These are phyloP conservation scores for Metschnikowia bowlesiae DNA, from an alignment of 805 yeast genomes.

Conservation along the genomic window DNA sequence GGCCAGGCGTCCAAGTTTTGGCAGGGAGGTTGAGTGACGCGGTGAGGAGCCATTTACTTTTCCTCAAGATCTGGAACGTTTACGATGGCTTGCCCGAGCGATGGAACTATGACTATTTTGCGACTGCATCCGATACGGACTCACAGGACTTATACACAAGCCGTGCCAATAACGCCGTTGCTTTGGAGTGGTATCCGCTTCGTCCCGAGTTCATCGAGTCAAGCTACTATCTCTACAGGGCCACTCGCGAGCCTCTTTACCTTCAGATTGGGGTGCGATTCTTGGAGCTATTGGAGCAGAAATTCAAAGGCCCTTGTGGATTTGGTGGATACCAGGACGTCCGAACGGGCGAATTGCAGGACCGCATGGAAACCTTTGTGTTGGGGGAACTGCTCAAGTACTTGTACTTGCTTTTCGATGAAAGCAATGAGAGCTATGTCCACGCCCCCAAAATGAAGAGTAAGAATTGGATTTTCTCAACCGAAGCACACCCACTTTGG, in stretches of 20 bases:
- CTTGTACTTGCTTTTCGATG: constrained; percentile 74
- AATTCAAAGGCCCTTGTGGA: constrained; percentile 67
- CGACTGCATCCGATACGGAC: neutral
- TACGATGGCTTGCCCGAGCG: constrained; percentile 86
- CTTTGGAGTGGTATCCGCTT: constrained; percentile 86
- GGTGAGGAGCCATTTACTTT: constrained; percentile 53
- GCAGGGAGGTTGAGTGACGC: constrained; percentile 74
- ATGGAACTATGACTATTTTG: constrained; percentile 46
- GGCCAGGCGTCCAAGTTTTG: constrained; percentile 79
- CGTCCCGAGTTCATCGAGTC: constrained; percentile 92
- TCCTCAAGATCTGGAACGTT: constrained; percentile 70
- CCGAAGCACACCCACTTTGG: constrained; percentile 95
- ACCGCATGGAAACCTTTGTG: constrained; percentile 90
- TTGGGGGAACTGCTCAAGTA: constrained; percentile 85
- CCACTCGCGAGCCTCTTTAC: constrained; percentile 83
- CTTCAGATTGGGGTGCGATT: constrained; percentile 69
- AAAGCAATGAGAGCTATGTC: constrained; percentile 43
- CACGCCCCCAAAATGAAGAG: constrained; percentile 34
- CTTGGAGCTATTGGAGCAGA: constrained; percentile 48
- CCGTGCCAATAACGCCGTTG: constrained; percentile 28
- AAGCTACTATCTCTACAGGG: constrained; percentile 74
- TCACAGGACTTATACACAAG: neutral
- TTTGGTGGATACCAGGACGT: constrained; percentile 73
- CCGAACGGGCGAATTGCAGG: constrained; percentile 55
- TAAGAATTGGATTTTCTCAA: constrained; percentile 63